Conservation (phyloP, 768 basidiomycete genomes). For the Terana coerulea region DNA sequence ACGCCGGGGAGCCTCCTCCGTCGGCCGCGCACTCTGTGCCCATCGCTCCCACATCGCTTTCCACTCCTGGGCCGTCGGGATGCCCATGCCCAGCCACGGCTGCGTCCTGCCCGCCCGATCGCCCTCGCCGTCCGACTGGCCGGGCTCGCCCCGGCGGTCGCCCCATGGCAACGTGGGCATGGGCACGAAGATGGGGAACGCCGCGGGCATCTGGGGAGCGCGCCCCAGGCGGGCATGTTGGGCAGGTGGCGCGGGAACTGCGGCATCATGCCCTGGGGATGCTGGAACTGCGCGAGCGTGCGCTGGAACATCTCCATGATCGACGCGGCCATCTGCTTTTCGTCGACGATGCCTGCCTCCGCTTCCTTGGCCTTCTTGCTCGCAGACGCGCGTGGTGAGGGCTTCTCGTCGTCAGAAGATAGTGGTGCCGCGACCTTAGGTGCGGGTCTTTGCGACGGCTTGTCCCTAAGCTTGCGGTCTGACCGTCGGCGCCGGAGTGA, state of each 20-base stretch:
- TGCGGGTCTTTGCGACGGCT: not conserved
- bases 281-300: constrained; percentile 57
- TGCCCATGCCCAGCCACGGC: constrained; percentile 21
- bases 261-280: constrained; percentile 55
- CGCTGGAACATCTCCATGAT: constrained; percentile 74
- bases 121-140: constrained; percentile 14
- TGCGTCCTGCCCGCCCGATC: constrained; percentile 33
- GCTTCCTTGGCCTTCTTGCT: constrained; percentile 20
- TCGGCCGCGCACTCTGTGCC: constrained; percentile 50
- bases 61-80: constrained; percentile 49
- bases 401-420: constrained; percentile 6
- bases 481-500: constrained; percentile 1
- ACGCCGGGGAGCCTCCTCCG: constrained; percentile 62
- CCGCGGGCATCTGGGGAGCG: constrained; percentile 66
- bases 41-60: constrained; percentile 75
- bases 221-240: constrained; percentile 45
- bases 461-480: constrained; percentile 7
- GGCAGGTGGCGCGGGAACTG: constrained; percentile 44
- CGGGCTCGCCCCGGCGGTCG: constrained; percentile 25
- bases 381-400: not conserved
- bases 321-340: constrained; percentile 35
- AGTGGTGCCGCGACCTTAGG: not conserved
- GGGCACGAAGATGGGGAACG: constrained; percentile 78
- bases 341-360: constrained; percentile 25
- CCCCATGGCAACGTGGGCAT: constrained; percentile 64